These are phyloP conservation scores for Chaetomium tenue DNA, from an alignment of 495 filamentous ascomycete genomes.

Conservation along the genomic window DNA sequence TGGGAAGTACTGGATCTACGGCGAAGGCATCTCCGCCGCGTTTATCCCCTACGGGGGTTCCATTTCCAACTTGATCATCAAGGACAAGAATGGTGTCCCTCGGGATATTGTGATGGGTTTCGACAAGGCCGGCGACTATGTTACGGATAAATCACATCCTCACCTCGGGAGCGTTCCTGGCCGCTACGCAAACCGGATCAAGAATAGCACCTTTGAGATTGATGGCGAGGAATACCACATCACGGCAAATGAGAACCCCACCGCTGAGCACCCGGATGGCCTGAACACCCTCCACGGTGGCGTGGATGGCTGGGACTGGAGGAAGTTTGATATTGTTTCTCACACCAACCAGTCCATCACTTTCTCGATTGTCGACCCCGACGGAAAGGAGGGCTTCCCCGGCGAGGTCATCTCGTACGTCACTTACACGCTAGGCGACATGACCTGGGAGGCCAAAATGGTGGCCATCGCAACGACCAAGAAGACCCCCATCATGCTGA, in stretches of 20 bases:
- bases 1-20: slow-evolving; percentile 69
- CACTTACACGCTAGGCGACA: slow-evolving; percentile 60
- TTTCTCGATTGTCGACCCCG: slow-evolving; percentile 71
- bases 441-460: slow-evolving; percentile 57
- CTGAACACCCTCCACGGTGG: slow-evolving; percentile 78
- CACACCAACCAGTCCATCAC: slow-evolving; percentile 68
- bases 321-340: slow-evolving; percentile 74
- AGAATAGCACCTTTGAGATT: slow-evolving; percentile 75
- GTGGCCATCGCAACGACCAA: slow-evolving; percentile 54
- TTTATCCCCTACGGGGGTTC: slow-evolving; percentile 80
- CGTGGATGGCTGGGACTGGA: slow-evolving; percentile 74
- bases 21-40: slow-evolving; percentile 66
- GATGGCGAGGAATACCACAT: slow-evolving; percentile 64
- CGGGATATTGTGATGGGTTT: slow-evolving; percentile 75
- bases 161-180: slow-evolving; percentile 77
- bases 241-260: slow-evolving; percentile 66
- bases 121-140: slow-evolving; percentile 72
- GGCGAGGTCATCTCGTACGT: slow-evolving; percentile 76
- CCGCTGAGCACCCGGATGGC: slow-evolving; percentile 47
- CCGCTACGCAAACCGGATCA: slow-evolving; percentile 84
- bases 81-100: slow-evolving; percentile 62
- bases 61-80: slow-evolving; percentile 69
- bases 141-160: slow-evolving; percentile 64
- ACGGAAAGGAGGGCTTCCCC: slow-evolving; percentile 73
- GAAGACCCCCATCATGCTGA: slow-evolving; percentile 67